Percentiles rank a stretch among this genome's conserved stretches.
These are phyloP conservation scores for Kuraishia ogatae DNA, from an alignment of 805 yeast genomes.

Conservation along the genomic window DNA sequence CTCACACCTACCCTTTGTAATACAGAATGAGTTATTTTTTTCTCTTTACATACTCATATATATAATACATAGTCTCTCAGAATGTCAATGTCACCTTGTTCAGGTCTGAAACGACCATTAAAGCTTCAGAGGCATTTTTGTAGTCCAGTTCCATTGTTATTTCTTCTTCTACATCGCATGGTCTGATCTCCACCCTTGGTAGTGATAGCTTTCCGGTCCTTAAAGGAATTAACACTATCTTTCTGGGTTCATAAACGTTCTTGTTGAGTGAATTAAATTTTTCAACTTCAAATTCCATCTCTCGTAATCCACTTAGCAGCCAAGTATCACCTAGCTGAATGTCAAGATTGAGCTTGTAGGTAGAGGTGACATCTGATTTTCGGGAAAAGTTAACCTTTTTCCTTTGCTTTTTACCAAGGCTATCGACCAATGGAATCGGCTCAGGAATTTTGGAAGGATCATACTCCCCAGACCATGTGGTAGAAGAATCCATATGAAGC, in stretches of 20 bases:
- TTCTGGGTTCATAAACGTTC: constrained; percentile 11
- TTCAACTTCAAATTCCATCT: constrained; percentile 37
- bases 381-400: constrained; percentile 14
- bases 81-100: constrained; percentile 55
- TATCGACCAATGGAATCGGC: background rate
- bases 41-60: background rate
- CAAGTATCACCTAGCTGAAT: constrained; percentile 49
- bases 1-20: background rate
- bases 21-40: background rate
- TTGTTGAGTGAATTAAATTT: background rate
- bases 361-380: background rate
- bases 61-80: constrained; percentile 16
- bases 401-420: constrained; percentile 9
- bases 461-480: constrained; percentile 29
- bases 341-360: constrained; percentile 9
- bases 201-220: constrained; percentile 63
- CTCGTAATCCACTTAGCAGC: constrained; percentile 69
- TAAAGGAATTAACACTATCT: constrained; percentile 59
- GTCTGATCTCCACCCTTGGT: constrained; percentile 50
- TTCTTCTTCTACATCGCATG: constrained; percentile 22
- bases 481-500: constrained; percentile 33
- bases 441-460: background rate
- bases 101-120: constrained; percentile 63
- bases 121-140: constrained; percentile 58
- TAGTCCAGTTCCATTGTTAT: constrained; percentile 51